A percentile compares a stretch with the other conserved stretches of the same genome.
Conservation (phyloP, 106 monocot genomes). For the Iris macrosiphon region DNA sequence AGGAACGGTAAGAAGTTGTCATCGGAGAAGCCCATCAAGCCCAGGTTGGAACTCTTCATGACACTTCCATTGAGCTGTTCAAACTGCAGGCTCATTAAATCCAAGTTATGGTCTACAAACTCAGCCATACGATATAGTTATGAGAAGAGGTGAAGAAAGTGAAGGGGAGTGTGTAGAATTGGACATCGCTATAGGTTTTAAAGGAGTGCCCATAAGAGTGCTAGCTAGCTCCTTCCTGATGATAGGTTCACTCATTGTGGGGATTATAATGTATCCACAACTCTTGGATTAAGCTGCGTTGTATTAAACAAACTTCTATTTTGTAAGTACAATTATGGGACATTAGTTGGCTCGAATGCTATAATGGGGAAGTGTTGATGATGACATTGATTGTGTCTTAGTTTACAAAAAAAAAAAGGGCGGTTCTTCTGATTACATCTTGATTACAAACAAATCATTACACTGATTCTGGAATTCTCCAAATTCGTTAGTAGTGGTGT, state of each 20-base stretch:
- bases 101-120: constrained; percentile 23
- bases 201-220: constrained; percentile 1
- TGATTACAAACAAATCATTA: not conserved
- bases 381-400: constrained; percentile 5
- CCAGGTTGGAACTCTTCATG: constrained; percentile 7
- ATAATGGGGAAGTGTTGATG: constrained; percentile 1
- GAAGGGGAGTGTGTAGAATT: not conserved
- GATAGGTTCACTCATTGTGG: not conserved
- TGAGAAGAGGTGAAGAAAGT: not conserved
- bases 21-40: constrained; percentile 12
- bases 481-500: no score
- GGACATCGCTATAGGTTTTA: constrained; percentile 3
- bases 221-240: not conserved
- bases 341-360: constrained; percentile 6
- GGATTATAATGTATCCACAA: constrained; percentile 9
- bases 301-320: not conserved
- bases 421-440: not conserved
- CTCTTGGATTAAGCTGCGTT: constrained; percentile 3
- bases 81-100: constrained; percentile 28
- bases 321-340: constrained; percentile 3
- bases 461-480: no score
- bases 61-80: constrained; percentile 10
- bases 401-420: not conserved
- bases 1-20: constrained; percentile 14
- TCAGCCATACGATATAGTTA: constrained; percentile 25